Conservation (phyloP, 1,139 yeast species). For the Pneumocystis canis region DNA sequence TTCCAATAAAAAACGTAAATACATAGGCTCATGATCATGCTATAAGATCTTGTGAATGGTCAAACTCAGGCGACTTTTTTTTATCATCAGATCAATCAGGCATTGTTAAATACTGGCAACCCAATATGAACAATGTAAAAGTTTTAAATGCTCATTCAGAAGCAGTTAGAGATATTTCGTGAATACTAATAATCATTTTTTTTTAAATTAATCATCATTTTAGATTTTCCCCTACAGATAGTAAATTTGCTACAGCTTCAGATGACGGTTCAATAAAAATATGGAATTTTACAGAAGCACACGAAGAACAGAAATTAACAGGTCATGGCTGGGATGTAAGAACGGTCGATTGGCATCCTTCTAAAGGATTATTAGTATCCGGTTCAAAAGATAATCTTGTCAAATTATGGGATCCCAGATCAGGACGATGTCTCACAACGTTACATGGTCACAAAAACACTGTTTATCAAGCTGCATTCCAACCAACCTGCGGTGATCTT, state of each 20-base stretch:
- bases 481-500: conserved; percentile 49
- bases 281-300: conserved; percentile 87
- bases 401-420: conserved; percentile 92
- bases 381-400: conserved; percentile 87
- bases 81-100: conserved; percentile 91
- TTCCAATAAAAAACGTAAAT: background rate
- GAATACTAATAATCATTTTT: background rate
- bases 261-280: conserved; percentile 60
- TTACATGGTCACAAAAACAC: conserved; percentile 89
- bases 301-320: conserved; percentile 61
- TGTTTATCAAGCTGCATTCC: conserved; percentile 69
- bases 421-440: conserved; percentile 59
- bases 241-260: conserved; percentile 79
- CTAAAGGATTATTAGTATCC: conserved; percentile 47
- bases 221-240: conserved; percentile 62
- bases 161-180: conserved; percentile 73
- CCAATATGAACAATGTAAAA: conserved; percentile 90
- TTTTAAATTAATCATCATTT: background rate
- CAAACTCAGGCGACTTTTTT: conserved; percentile 89
- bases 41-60: conserved; percentile 61
- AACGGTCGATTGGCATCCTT: conserved; percentile 93
- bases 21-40: conserved; percentile 73
- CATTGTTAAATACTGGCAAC: conserved; percentile 87
- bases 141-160: conserved; percentile 59
- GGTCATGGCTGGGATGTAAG: conserved; percentile 99